phyloP scores from a whole-genome alignment of 169 alveolate species.

The Cryptosporidium tyzzeri region DNA sequence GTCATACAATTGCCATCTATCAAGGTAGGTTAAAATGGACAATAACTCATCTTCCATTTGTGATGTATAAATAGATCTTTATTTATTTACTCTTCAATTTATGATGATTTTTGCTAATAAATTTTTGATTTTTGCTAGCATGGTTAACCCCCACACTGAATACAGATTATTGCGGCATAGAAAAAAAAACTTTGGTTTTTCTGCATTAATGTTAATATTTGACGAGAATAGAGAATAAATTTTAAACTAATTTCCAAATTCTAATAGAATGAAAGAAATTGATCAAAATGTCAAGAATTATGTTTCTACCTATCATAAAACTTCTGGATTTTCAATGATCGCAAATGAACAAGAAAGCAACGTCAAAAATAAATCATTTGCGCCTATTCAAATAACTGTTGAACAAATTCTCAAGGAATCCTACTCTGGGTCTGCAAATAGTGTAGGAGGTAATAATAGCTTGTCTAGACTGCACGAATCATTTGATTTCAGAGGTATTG shows the following conservation, averaged over 20 bases:
- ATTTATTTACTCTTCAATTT: neutral
- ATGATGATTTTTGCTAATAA: neutral
- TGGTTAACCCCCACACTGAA: constrained; percentile 51
- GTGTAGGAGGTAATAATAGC: constrained; percentile 53
- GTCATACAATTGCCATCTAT: constrained; percentile 58
- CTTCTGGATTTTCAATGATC: neutral
- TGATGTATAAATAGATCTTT: neutral
- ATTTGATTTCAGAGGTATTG: constrained; percentile 89
- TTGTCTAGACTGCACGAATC: constrained; percentile 17
- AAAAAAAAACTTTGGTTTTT: neutral
- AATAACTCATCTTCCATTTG: constrained; percentile 43
- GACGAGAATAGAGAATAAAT: constrained; percentile 19
- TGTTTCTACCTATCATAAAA: constrained; percentile 51
- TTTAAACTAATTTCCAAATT: neutral
- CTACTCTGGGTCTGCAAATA: constrained; percentile 19
- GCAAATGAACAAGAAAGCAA: constrained; percentile 77
- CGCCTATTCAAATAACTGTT: constrained; percentile 98
- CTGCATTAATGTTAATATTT: constrained; percentile 23
- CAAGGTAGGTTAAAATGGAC: constrained; percentile 25
- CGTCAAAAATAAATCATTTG: constrained; percentile 96
- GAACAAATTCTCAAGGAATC: constrained; percentile 96
- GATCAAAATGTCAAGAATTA: constrained; percentile 21
- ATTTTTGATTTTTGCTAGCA: neutral
- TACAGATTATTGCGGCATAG: constrained; percentile 37
- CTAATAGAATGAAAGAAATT: constrained; percentile 12